Base-by-base conservation (phyloP, 495 filamentous ascomycete species). In the Ramalina peruviana region DNA sequence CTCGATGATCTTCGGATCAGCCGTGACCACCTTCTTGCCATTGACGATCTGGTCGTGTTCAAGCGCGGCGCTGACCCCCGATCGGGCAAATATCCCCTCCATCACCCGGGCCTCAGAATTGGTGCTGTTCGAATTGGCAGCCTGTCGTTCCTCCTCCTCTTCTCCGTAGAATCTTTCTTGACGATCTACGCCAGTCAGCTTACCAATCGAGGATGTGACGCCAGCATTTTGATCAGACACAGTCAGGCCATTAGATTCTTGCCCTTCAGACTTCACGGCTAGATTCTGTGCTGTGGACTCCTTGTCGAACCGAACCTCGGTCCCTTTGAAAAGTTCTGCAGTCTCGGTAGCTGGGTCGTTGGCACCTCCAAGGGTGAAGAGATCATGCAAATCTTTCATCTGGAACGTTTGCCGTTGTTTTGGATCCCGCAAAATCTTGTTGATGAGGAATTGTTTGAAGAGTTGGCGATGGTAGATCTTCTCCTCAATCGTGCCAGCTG, bases 381-480 rank as follows among this genome's bases (percentile, higher is more conserved):
- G 71, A 61, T 98, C 88, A 54, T 94, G 83, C 12, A 98, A 62
- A 60, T 95, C 88, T 41, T 79, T 80, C 50, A 90, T 66, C 50
- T 90, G 81, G 62, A 97, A 94, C 0, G 79, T 83, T 48, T 88
- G 82, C 15, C 81, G 79, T 59, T 94, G 86, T 56, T 89, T 94
- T 0, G 92, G 88, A 54, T 97, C 88, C 61, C 80, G 85, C 49
- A 96, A 62, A 11, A 98, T 88, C 61, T 98, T 98, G 66, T 94
- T 90, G 7, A 85, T 85, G 27, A 98, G 69, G 58, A 94, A 94
- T 55, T 94, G 88, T 64, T 98, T 98, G 68, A 88, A 97, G 44
- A 98, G 86, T 63, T 98, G 92, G 5, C 92, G 83, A 62, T 97
- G 92, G 51, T 96, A 97, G 38, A 98, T 96, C 72, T 97, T 97